Percentiles rank a stretch among this genome's conserved stretches.
Conservation (phyloP, 2,329 filamentous ascomycete species). For the Paracoccidioides lutzii region DNA sequence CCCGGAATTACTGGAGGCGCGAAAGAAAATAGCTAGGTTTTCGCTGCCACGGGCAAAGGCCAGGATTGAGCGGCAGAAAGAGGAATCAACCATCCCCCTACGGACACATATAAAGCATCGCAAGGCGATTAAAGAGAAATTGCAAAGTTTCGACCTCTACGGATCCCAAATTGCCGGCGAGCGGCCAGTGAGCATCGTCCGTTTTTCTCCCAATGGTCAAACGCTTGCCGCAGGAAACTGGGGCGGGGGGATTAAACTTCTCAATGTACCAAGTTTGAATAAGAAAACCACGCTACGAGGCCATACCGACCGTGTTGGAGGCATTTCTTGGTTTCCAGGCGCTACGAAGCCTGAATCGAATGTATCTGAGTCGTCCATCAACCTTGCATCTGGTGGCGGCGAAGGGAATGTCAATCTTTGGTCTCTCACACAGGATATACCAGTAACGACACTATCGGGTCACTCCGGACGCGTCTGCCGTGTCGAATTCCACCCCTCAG, state of each 20-base stretch:
- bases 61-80: slow-evolving; percentile 62
- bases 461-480: slow-evolving; percentile 81
- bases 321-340: slow-evolving; percentile 78
- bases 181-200: slow-evolving; percentile 77
- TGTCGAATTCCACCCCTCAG: slow-evolving; percentile 88
- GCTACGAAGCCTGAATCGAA: slow-evolving; percentile 59
- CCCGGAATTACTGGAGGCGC: slow-evolving; percentile 58
- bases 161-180: slow-evolving; percentile 89
- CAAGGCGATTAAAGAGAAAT: slow-evolving; percentile 70
- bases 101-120: slow-evolving; percentile 86
- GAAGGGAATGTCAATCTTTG: slow-evolving; percentile 82
- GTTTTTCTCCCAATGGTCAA: slow-evolving; percentile 76
- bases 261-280: slow-evolving; percentile 70
- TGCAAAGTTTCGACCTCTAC: slow-evolving; percentile 77
- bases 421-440: slow-evolving; percentile 77
- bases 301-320: slow-evolving; percentile 80
- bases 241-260: slow-evolving; percentile 76
- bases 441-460: slow-evolving; percentile 66
- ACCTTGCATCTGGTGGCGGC: slow-evolving; percentile 80
- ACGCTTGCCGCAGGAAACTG: slow-evolving; percentile 83
- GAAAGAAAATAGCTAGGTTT: slow-evolving; percentile 67
- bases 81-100: slow-evolving; percentile 70
- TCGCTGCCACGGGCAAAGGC: slow-evolving; percentile 71
- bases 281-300: slow-evolving; percentile 64
- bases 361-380: slow-evolving; percentile 61